Conservation (phyloP, 1,284 basidiomycete genomes). For the Ustilago nuda region DNA sequence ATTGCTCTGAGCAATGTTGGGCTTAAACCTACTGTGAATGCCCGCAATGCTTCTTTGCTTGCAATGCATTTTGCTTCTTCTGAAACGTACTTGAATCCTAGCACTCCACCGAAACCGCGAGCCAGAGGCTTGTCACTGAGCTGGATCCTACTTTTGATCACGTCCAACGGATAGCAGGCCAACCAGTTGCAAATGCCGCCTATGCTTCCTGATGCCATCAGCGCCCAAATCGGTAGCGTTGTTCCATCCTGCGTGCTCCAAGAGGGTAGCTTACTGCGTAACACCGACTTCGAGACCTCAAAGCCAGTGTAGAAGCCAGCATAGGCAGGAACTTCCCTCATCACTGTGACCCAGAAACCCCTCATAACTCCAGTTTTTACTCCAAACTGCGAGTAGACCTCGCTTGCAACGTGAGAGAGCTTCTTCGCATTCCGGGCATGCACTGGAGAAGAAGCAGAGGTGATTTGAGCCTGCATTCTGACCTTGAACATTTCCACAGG, state of each 20-base stretch:
- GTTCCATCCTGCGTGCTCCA: conserved; percentile 7
- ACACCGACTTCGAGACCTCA: conserved; percentile 85
- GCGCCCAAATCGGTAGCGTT: conserved; percentile 84
- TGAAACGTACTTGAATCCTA: conserved; percentile 40
- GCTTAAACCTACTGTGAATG: conserved; percentile 49
- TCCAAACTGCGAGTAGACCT: conserved; percentile 85
- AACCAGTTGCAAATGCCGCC: conserved; percentile 96
- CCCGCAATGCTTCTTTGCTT: conserved; percentile 27
- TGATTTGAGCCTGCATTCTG: conserved; percentile 96
- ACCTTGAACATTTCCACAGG: conserved; percentile 82
- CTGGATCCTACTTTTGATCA: conserved; percentile 54
- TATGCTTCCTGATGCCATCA: conserved; percentile 84
- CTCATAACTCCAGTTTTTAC: conserved; percentile 90
- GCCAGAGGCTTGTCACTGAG: conserved; percentile 33
- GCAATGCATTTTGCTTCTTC: conserved; percentile 28
- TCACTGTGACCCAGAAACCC: conserved; percentile 95
- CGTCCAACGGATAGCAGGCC: conserved; percentile 82
- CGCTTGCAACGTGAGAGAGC: conserved; percentile 77
- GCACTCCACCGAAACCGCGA: conserved; percentile 24
- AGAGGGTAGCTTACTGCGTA: conserved; percentile 72
- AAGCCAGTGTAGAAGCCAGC: conserved; percentile 86
- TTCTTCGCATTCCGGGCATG: conserved; percentile 77
- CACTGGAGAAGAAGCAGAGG: conserved; percentile 30
- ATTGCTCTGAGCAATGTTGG: conserved; percentile 58
- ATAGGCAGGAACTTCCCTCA: conserved; percentile 92